Conservation (phyloP, 192 early-diverging fungal species). For the Haplosporangium gracile region DNA sequence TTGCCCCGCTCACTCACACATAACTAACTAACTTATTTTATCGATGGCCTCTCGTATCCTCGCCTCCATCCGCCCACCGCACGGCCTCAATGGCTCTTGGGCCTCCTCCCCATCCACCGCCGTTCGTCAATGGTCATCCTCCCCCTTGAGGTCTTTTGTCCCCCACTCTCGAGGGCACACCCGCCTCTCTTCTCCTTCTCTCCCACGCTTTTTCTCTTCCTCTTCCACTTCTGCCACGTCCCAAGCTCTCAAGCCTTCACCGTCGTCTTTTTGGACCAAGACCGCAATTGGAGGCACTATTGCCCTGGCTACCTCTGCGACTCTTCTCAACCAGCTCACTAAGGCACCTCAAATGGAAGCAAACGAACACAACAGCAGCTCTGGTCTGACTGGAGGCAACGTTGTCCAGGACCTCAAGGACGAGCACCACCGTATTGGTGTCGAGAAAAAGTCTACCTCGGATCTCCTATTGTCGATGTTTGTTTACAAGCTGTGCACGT, state of each 20-base stretch:
- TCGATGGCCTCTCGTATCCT: constrained; percentile 18
- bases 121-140: background rate
- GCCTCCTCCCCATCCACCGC: background rate
- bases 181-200: constrained; percentile 9
- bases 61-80: background rate
- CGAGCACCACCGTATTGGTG: constrained; percentile 52
- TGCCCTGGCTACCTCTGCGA: constrained; percentile 28
- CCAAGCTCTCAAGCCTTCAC: background rate
- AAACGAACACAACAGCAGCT: background rate
- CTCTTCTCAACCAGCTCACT: constrained; percentile 20
- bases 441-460: constrained; percentile 62
- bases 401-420: constrained; percentile 49
- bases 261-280: constrained; percentile 27
- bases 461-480: constrained; percentile 73
- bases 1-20: too few relatives aligned
- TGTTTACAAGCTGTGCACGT: constrained; percentile 77
- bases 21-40: background rate
- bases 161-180: constrained; percentile 41
- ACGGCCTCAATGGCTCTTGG: constrained; percentile 5
- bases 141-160: constrained; percentile 19
- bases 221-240: background rate
- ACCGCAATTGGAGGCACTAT: constrained; percentile 25
- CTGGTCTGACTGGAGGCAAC: constrained; percentile 11
- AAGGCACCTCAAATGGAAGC: constrained; percentile 30
- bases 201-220: constrained; percentile 1